phyloP scores from a whole-genome alignment of 2,329 filamentous ascomycete genomes.

The Ascochyta lentis region DNA sequence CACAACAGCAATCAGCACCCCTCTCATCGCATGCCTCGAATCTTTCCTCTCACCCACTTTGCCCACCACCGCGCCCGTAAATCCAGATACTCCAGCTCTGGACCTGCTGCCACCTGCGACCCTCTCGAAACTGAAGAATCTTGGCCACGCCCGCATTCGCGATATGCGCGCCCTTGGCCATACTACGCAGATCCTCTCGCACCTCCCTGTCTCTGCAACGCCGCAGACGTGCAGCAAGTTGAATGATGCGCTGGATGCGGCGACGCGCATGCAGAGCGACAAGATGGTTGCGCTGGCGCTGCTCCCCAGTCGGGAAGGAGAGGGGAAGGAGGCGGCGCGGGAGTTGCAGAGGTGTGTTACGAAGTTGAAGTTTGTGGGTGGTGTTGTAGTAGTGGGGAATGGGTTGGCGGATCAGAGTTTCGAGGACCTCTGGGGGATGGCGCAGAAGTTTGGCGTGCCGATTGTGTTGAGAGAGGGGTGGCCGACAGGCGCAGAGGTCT shows the following conservation, averaged over 20 bases:
- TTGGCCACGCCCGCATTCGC: conserved; percentile 30
- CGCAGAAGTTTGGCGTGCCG: conserved; percentile 52
- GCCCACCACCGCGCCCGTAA: conserved; percentile 7
- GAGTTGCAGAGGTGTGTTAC: conserved; percentile 52
- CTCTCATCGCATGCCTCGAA: conserved; percentile 37
- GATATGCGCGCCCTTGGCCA: conserved; percentile 34
- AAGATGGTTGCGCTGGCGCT: conserved; percentile 55
- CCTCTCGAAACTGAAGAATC: conserved; percentile 32
- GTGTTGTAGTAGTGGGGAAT: conserved; percentile 53
- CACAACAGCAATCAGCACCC: conserved; percentile 6
- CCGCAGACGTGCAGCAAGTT: conserved; percentile 27
- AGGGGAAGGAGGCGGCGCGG: conserved; percentile 43
- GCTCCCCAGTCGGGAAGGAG: conserved; percentile 37
- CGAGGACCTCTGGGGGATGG: conserved; percentile 52
- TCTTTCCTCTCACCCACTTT: conserved; percentile 31
- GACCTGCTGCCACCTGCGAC: conserved; percentile 24
- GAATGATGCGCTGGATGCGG: conserved; percentile 35
- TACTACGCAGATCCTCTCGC: conserved; percentile 35
- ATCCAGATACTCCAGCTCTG: conserved; percentile 14
- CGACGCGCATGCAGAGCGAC: conserved; percentile 32
- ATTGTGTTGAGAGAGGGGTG: conserved; percentile 31
- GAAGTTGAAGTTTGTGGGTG: conserved; percentile 57
- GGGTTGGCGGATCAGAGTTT: conserved; percentile 53
- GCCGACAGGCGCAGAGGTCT: conserved; percentile 28
- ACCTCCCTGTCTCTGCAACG: conserved; percentile 28